Conservation (phyloP, 148 eudicot species). For the Chenopodium album region DNA sequence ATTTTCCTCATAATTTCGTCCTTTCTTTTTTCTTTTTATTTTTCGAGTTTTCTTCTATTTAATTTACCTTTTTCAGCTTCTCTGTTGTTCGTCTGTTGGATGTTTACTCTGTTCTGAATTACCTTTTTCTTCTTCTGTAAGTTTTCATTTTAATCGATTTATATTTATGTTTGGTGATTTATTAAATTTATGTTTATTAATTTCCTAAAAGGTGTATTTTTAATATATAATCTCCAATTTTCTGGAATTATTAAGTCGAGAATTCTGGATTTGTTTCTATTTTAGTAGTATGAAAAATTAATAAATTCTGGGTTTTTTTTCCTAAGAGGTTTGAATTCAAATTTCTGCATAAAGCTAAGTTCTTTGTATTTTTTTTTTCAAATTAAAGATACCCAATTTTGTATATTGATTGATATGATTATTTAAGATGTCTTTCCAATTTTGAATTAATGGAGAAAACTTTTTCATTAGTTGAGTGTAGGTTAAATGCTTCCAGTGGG, state of each 20-base stretch:
- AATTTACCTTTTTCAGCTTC: background rate
- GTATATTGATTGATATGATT: background rate
- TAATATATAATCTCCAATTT: no score
- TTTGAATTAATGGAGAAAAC: background rate
- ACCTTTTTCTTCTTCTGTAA: conserved; percentile 21
- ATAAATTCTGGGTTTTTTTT: background rate
- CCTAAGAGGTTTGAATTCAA: background rate
- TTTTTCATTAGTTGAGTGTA: background rate
- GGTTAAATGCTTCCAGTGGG: conserved; percentile 5
- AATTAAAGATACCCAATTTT: no score
- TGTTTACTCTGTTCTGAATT: conserved; percentile 21
- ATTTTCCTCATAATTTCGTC: background rate
- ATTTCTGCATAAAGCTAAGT: background rate
- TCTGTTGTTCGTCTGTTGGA: background rate
- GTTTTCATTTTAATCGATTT: conserved; percentile 1
- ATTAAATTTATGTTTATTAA: background rate
- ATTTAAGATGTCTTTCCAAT: background rate
- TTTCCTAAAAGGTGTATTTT: background rate
- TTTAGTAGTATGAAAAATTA: background rate
- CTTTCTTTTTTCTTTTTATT: background rate
- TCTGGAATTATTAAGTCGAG: no score
- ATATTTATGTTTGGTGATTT: background rate
- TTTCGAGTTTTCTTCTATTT: no score
- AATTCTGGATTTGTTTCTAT: no score
- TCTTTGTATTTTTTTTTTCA: background rate